Percentiles rank a stretch among this genome's conserved stretches.
phyloP scores from a whole-genome alignment of 2,329 filamentous ascomycete genomes.

The Raffaelea albimanens region DNA sequence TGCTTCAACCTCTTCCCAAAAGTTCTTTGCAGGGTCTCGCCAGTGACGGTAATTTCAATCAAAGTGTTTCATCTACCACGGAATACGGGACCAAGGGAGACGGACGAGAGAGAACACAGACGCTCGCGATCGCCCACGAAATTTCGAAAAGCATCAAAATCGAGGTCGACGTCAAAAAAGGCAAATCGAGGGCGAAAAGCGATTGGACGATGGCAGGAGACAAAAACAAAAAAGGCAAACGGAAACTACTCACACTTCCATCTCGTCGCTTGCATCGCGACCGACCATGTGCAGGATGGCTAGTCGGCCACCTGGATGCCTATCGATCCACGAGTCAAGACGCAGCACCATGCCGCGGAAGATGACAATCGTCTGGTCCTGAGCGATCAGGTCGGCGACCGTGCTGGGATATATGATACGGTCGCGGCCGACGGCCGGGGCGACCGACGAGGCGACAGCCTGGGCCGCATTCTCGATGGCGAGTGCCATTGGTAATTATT shows the following conservation, averaged over 20 bases:
- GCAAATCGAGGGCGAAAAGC: not conserved
- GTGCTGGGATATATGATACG: slow-evolving; percentile 31
- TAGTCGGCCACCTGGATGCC: slow-evolving; percentile 49
- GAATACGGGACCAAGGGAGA: too few relatives aligned
- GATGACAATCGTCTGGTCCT: slow-evolving; percentile 46
- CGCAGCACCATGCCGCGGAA: slow-evolving; percentile 43
- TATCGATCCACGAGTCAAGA: slow-evolving; percentile 48
- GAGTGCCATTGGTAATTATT: too few relatives aligned
- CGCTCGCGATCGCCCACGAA: too few relatives aligned
- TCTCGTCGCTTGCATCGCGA: slow-evolving; percentile 49
- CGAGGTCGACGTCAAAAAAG: not conserved
- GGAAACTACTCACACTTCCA: slow-evolving; percentile 38
- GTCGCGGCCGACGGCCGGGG: too few relatives aligned
- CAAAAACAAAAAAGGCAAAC: not conserved
- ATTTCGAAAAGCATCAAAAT: too few relatives aligned
- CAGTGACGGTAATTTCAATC: too few relatives aligned
- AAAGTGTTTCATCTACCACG: too few relatives aligned
- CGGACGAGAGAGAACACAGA: too few relatives aligned
- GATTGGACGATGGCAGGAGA: not conserved
- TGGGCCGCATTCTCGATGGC: too few relatives aligned
- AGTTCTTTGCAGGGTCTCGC: too few relatives aligned
- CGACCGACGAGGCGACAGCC: too few relatives aligned
- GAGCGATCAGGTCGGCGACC: slow-evolving; percentile 42
- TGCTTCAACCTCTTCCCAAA: too few relatives aligned
- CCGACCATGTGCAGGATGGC: slow-evolving; percentile 54